Conservation (phyloP, 2,329 filamentous ascomycete genomes). For the Drechslerella coelobrocha region DNA sequence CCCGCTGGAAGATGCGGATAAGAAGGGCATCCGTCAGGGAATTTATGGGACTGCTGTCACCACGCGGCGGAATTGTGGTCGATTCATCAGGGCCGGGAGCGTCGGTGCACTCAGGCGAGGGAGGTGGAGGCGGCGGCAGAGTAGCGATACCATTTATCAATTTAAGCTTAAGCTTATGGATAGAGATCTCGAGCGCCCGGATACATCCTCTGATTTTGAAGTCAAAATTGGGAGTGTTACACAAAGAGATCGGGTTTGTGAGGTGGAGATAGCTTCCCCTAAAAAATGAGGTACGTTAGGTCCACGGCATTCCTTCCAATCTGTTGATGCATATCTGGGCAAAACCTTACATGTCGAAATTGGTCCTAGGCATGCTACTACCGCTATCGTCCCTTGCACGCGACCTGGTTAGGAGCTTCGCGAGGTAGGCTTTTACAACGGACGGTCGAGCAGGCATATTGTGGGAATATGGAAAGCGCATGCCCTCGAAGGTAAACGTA, state of each 20-base stretch:
- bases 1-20: conserved; percentile 2
- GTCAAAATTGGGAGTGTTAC: not conserved
- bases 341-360: not conserved
- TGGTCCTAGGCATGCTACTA: not conserved
- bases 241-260: not conserved
- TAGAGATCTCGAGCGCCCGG: not conserved
- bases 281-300: not conserved
- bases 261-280: conserved; percentile 28
- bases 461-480: too few relatives aligned
- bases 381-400: not conserved
- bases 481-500: too few relatives aligned
- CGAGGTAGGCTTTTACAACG: not conserved
- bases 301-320: not conserved
- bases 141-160: not conserved
- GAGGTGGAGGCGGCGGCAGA: not conserved
- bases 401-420: not conserved
- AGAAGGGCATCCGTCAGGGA: conserved; percentile 10
- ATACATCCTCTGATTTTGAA: not conserved
- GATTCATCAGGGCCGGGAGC: not conserved
- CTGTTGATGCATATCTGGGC: not conserved
- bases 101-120: not conserved
- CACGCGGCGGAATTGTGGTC: not conserved
- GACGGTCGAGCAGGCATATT: too few relatives aligned
- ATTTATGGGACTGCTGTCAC: not conserved
- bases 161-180: not conserved